Base-by-base conservation (phyloP, 257 asterid genomes). In the Scutellaria minor region DNA sequence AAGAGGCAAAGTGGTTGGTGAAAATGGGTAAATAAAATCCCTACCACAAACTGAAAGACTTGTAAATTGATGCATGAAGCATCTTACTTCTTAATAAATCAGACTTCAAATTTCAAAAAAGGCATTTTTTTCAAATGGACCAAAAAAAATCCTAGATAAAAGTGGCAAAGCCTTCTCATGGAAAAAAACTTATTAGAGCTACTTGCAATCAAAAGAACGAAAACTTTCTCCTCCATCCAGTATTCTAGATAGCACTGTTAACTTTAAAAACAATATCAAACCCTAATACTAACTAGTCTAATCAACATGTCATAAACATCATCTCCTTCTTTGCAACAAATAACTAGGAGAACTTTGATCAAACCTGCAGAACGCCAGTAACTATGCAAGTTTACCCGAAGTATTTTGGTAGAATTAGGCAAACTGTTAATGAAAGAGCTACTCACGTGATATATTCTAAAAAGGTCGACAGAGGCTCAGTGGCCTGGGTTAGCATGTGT, bases 401-500 rank as follows among this genome's bases (percentile, higher is more conserved):
- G 68, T 68, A 66, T 37, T 24, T 8, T 18, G 18, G 18, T 18
- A 18, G 18, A 18, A 18, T 18, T 10, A 11, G 50, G 59, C 12
- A 31, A 72, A 6, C 44, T 35, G 65, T 10, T 31, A 62, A 51
- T 15, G 46, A 48, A 52, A 69, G 39, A 68, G 14, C 65, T 52
- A 76, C 89, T 24, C 72, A 92, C 98, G 92, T 90, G 81, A 89
- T 87, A 66, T 92, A 92, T 84, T 92, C 96, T 66, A 92, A 66
- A 75, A 92, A 92, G 82, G 96, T 85, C 22, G 98, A 87, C 74
- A 92, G 63, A 68, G 98, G 96, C 79, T 92, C 98, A 0, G 98
- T 90, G 75, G 98, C 98, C 83, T 92, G 98, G 79, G 92, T 72
- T 63, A 88, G 78, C 98, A 92, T 90, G 84, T 92, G 94, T 70